Conservation (phyloP, 768 basidiomycete genomes). For the Tricholomella constricta region DNA sequence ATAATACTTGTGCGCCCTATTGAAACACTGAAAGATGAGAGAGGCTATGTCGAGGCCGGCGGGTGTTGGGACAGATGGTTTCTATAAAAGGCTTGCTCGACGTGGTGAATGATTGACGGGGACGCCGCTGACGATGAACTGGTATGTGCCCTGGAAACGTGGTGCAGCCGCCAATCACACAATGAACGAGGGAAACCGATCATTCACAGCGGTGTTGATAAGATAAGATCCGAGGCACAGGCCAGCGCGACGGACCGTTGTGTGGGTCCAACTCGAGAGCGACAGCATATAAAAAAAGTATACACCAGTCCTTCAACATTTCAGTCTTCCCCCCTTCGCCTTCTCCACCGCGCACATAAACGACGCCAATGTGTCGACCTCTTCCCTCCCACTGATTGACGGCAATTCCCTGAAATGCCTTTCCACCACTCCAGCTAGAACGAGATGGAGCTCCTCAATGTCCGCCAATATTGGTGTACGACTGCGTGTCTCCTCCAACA, state of each 20-base stretch:
- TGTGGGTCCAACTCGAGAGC: not conserved
- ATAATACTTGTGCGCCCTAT: not conserved
- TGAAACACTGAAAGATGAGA: not conserved
- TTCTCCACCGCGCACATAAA: conserved; percentile 80
- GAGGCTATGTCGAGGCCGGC: not conserved
- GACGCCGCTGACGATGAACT: too few species aligned
- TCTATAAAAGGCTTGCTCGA: too few species aligned
- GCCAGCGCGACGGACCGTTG: not conserved
- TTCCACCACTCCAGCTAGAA: conserved; percentile 71
- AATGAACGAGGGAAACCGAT: not conserved
- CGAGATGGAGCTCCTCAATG: conserved; percentile 62
- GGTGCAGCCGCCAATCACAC: not conserved
- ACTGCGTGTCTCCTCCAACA: conserved; percentile 56
- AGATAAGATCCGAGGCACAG: conserved; percentile 10
- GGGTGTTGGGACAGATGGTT: too few species aligned
- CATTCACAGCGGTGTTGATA: conserved; percentile 1
- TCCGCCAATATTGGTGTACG: conserved; percentile 73
- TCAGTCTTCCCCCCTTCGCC: conserved; percentile 39
- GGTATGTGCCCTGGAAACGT: not conserved
- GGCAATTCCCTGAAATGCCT: conserved; percentile 68
- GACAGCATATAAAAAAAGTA: not conserved
- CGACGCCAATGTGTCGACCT: conserved; percentile 79
- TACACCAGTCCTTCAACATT: conserved; percentile 13
- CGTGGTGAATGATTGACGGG: too few species aligned
- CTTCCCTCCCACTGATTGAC: conserved; percentile 56